A percentile compares a stretch with the other conserved stretches of the same genome.
phyloP scores from a whole-genome alignment of 192 early-diverging fungal genomes.

The Coemansia sp. region DNA sequence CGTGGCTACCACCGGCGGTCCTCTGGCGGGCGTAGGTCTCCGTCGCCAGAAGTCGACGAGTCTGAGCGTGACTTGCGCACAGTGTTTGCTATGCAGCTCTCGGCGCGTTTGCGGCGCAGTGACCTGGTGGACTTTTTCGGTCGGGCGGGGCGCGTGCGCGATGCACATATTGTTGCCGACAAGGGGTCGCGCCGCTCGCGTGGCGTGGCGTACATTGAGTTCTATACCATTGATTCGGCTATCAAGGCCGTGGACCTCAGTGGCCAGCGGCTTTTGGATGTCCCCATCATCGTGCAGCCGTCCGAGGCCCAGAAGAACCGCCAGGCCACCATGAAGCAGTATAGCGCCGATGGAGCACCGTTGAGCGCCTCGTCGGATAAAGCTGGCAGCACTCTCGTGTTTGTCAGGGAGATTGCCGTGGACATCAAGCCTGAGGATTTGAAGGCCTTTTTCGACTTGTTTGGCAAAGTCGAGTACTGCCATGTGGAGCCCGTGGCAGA shows the following conservation, averaged over 20 bases:
- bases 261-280: constrained; percentile 85
- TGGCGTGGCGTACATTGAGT: constrained; percentile 97
- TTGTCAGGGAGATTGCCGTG: constrained; percentile 66
- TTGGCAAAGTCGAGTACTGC: constrained; percentile 84
- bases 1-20: constrained; percentile 8
- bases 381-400: constrained; percentile 46
- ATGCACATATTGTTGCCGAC: constrained; percentile 87
- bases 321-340: constrained; percentile 57
- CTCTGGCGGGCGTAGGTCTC: constrained; percentile 48
- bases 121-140: constrained; percentile 92
- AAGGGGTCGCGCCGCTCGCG: constrained; percentile 81
- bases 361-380: constrained; percentile 2
- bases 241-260: constrained; percentile 80
- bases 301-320: constrained; percentile 96
- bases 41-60: constrained; percentile 71
- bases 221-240: constrained; percentile 86
- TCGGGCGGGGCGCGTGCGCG: constrained; percentile 80
- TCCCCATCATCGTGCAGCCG: constrained; percentile 91
- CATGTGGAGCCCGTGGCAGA: constrained; percentile 76
- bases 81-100: constrained; percentile 94
- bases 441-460: constrained; percentile 76
- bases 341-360: constrained; percentile 27
- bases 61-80: constrained; percentile 88
- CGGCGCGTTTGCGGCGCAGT: constrained; percentile 70
- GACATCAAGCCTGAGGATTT: constrained; percentile 76